A percentile compares a stretch with the other conserved stretches of the same genome.
Evolutionary conservation across 2,329 filamentous ascomycete genomes (phyloP).

Genomic region (Aureobasidium sp.): DNA sequence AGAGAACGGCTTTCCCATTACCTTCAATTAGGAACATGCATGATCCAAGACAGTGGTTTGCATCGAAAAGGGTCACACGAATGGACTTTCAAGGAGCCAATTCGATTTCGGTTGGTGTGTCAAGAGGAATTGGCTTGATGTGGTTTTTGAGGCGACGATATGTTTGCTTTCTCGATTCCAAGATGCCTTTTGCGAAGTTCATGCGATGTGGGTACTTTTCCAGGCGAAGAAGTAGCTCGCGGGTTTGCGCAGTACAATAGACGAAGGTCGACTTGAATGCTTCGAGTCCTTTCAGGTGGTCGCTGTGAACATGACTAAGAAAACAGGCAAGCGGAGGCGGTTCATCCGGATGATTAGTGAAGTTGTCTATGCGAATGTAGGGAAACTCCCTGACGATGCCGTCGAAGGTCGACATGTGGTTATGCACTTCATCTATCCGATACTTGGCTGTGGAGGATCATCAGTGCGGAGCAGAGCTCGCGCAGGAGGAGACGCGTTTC

Average conservation of each 20-base stretch:
- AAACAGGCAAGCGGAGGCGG: conserved; percentile 72
- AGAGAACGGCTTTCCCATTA: conserved; percentile 62
- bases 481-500: not conserved
- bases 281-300: conserved; percentile 77
- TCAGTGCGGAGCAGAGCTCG: not conserved
- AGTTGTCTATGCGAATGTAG: conserved; percentile 75
- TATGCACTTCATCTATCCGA: conserved; percentile 1
- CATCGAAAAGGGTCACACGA: conserved; percentile 76
- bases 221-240: conserved; percentile 69
- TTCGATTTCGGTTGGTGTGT: conserved; percentile 70
- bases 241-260: conserved; percentile 80
- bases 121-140: conserved; percentile 70
- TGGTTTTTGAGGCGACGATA: conserved; percentile 69
- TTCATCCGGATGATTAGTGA: conserved; percentile 48
- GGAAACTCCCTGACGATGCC: conserved; percentile 69
- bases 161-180: conserved; percentile 65
- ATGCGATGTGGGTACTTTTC: conserved; percentile 73
- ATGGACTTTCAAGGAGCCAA: conserved; percentile 60
- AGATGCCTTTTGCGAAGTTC: conserved; percentile 68
- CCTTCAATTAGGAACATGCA: conserved; percentile 94
- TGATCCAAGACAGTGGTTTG: conserved; percentile 83
- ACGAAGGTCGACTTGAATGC: conserved; percentile 70
- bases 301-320: conserved; percentile 85
- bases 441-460: conserved; percentile 4
- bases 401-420: conserved; percentile 70